phyloP scores from a whole-genome alignment of 345 rosid species.

The Rhodamnia rubescens region DNA sequence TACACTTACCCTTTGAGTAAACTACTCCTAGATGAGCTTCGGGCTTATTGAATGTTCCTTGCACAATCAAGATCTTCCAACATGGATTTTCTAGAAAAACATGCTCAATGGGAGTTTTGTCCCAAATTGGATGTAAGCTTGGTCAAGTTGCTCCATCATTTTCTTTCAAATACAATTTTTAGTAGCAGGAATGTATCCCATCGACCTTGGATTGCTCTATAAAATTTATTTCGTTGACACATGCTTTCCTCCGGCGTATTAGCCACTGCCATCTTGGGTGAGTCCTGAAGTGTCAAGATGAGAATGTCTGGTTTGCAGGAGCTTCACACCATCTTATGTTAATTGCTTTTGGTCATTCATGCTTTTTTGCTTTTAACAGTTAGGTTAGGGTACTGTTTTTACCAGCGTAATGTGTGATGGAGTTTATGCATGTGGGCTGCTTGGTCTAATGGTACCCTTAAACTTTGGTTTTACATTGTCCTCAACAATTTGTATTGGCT shows the following conservation, averaged over 20 bases:
- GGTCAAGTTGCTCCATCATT: not conserved
- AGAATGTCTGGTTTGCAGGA: not conserved
- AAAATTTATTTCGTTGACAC: not conserved
- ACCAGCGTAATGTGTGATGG: not conserved
- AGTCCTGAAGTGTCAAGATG: not conserved
- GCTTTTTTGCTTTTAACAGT: not conserved
- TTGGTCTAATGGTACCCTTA: not conserved
- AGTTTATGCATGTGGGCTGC: not conserved
- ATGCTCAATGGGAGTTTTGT: not conserved
- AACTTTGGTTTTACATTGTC: not conserved
- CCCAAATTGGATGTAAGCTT: not conserved
- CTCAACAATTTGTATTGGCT: not conserved
- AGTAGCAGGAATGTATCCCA: not conserved
- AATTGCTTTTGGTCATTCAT: not conserved
- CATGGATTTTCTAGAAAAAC: not conserved
- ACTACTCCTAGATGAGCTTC: not conserved
- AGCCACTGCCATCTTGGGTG: not conserved
- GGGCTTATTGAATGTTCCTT: not conserved
- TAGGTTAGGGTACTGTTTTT: not conserved
- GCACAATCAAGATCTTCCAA: not conserved
- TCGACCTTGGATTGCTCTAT: not conserved
- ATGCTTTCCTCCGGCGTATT: not conserved
- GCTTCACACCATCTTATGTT: not conserved
- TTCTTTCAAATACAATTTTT: not conserved
- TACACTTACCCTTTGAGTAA: not conserved